These are phyloP conservation scores for Thermochaetoides thermophila DNA, from an alignment of 495 filamentous ascomycete species.

Conservation along the genomic window DNA sequence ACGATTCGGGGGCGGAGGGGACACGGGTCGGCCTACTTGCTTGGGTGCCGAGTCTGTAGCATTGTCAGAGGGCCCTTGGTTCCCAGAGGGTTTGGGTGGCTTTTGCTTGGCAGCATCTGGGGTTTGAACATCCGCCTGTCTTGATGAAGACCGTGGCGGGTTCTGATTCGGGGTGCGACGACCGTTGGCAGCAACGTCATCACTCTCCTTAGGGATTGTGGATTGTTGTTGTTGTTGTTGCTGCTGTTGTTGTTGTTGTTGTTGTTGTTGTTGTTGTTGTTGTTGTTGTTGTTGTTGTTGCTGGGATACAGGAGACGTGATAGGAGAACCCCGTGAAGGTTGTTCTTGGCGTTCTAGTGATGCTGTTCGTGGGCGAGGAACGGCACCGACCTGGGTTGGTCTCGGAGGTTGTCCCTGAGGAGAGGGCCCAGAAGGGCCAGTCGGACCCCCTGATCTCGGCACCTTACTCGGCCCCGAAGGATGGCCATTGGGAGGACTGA, in stretches of 20 bases:
- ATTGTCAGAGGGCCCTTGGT: conserved; percentile 37
- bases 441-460: conserved; percentile 57
- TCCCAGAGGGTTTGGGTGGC: conserved; percentile 21
- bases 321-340: conserved; percentile 20
- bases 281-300: too few species aligned
- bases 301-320: conserved; percentile 40
- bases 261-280: too few species aligned
- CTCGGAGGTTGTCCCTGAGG: conserved; percentile 76
- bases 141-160: conserved; percentile 11
- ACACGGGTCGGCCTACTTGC: conserved; percentile 30
- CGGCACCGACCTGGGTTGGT: conserved; percentile 28
- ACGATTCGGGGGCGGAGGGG: conserved; percentile 35
- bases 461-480: conserved; percentile 34
- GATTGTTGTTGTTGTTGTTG: too few species aligned
- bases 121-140: conserved; percentile 15
- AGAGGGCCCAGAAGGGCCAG: conserved; percentile 67
- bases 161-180: conserved; percentile 41
- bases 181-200: conserved; percentile 36
- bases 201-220: conserved; percentile 24
- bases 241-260: too few species aligned
- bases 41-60: conserved; percentile 30
- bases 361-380: conserved; percentile 21
- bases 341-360: conserved; percentile 27
- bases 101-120: conserved; percentile 20
- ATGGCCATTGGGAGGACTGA: conserved; percentile 15